Evolutionary conservation across 2,329 filamentous ascomycete genomes (phyloP), one percentile per base, ranked within the genome.

Genomic region (Amauroascus verrucosus): DNA sequence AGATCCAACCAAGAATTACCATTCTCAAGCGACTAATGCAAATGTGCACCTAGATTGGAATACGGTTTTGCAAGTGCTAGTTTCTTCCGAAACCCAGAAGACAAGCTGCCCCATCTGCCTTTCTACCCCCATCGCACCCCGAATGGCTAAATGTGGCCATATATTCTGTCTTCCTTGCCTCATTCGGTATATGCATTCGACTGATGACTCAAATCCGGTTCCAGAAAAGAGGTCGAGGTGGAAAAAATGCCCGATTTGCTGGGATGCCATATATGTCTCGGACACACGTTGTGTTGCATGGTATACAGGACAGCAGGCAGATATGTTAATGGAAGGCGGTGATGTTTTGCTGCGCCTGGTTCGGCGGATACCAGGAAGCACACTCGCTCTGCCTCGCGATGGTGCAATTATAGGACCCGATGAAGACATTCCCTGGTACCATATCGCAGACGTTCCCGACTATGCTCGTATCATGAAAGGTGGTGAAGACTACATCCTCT

Each of bases 211-310:
- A 7, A 78, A 77, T 54, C 73, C 79, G 8, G 60, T 73, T 1
- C 77, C 77, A 0, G 83, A 84, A 57, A 90, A 84, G 70, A 84
- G 80, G 62, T 75, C 85, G 28, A 78, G 85, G 52, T 96, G 88
- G 80, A 95, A 95, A 73, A 95, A 95, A 67, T 98, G 93, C 61
- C 91, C 93, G 0, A 90, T 98, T 32, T 98, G 93, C 67, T 93
- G 88, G 73, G 93, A 98, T 67, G 83, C 80, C 46, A 81, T 98
- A n/a, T 95, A 93, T 65, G 78, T 90, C n/a, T 85, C 87, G 7
- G 93, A 98, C 58, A 88, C 86, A 20, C 79, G 87, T 47, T 89
- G 93, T 1, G 90, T 96, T 20, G 81, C 90, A 47, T 96, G 93
- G 78, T 96, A 95, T 63, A 80, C 81, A 37, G 91, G 89, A 0